Conservation (phyloP, 176 grass and related monocot genomes). For the Lolium multiflorum region DNA sequence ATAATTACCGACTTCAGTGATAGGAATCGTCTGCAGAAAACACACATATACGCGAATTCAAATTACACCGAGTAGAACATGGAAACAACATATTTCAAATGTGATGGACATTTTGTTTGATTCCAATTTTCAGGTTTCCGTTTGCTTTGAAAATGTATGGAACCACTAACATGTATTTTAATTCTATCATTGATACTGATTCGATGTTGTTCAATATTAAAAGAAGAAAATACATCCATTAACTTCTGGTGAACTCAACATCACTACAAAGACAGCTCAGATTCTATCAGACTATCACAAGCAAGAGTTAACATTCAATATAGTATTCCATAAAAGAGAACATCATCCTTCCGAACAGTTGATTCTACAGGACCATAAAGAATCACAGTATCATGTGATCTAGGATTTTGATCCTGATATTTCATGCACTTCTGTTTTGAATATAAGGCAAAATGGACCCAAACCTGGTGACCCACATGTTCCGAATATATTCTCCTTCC, state of each 20-base stretch:
- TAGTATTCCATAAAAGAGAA: slow-evolving; percentile 32
- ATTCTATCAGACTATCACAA: background rate
- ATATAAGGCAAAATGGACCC: slow-evolving; percentile 23
- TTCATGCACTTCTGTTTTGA: background rate
- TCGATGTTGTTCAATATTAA: slow-evolving; percentile 1
- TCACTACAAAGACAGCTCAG: background rate
- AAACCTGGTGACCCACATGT: slow-evolving; percentile 21
- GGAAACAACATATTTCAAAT: slow-evolving; percentile 5
- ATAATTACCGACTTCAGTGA: background rate
- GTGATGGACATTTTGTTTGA: background rate
- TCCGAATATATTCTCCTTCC: background rate
- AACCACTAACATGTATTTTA: slow-evolving; percentile 14
- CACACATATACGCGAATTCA: slow-evolving; percentile 25
- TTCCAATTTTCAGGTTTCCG: background rate
- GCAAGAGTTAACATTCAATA: background rate
- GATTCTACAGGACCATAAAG: background rate
- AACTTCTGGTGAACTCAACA: background rate
- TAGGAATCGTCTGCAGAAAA: slow-evolving; percentile 32
- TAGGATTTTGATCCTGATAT: slow-evolving; percentile 11
- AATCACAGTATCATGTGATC: slow-evolving; percentile 21
- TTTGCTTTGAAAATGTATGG: slow-evolving; percentile 30
- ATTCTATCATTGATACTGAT: slow-evolving; percentile 11
- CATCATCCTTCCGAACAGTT: background rate
- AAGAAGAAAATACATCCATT: background rate
- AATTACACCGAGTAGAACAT: slow-evolving; percentile 15